Percentiles rank a stretch among this genome's conserved stretches.
Evolutionary conservation across 768 basidiomycete genomes (phyloP).

Genomic region (Hysterangium stoloniferum): DNA sequence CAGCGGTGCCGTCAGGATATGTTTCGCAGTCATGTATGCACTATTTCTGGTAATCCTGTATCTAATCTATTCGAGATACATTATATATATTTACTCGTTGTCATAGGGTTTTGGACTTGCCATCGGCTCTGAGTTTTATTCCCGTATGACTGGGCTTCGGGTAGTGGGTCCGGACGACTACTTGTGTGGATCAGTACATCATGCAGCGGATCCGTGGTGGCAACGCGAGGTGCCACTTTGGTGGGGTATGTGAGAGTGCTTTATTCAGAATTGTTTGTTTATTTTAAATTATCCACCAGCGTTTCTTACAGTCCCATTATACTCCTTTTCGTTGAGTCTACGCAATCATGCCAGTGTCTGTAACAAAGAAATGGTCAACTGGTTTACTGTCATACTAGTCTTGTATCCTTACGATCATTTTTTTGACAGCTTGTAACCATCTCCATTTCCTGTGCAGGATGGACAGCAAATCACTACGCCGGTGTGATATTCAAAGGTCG

Average conservation of each 20-base stretch:
- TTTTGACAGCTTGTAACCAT: slow-evolving; percentile 40
- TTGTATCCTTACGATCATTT: background rate
- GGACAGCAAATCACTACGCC: slow-evolving; percentile 73
- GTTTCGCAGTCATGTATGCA: slow-evolving; percentile 75
- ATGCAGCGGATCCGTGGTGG: slow-evolving; percentile 61
- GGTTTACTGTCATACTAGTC: slow-evolving; percentile 6
- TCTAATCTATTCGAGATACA: background rate
- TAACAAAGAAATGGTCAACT: slow-evolving; percentile 48
- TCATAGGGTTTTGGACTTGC: slow-evolving; percentile 77
- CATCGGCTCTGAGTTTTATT: slow-evolving; percentile 66
- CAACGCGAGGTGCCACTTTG: slow-evolving; percentile 57
- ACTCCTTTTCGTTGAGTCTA: slow-evolving; percentile 57
- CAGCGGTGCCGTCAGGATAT: slow-evolving; percentile 75
- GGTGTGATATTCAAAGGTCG: slow-evolving; percentile 53
- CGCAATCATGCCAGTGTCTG: slow-evolving; percentile 55
- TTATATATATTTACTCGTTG: slow-evolving; percentile 20
- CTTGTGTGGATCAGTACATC: slow-evolving; percentile 49
- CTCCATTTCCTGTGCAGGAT: slow-evolving; percentile 57
- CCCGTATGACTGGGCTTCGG: slow-evolving; percentile 40
- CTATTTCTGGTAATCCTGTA: slow-evolving; percentile 28
- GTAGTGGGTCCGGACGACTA: slow-evolving; percentile 53
- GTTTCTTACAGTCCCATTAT: slow-evolving; percentile 66
- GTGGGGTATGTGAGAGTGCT: slow-evolving; percentile 49
- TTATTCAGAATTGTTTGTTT: background rate
- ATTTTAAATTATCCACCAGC: slow-evolving; percentile 23